These are phyloP conservation scores for Nelumbo lutea DNA, from an alignment of 164 flowering plant species.

Conservation along the genomic window DNA sequence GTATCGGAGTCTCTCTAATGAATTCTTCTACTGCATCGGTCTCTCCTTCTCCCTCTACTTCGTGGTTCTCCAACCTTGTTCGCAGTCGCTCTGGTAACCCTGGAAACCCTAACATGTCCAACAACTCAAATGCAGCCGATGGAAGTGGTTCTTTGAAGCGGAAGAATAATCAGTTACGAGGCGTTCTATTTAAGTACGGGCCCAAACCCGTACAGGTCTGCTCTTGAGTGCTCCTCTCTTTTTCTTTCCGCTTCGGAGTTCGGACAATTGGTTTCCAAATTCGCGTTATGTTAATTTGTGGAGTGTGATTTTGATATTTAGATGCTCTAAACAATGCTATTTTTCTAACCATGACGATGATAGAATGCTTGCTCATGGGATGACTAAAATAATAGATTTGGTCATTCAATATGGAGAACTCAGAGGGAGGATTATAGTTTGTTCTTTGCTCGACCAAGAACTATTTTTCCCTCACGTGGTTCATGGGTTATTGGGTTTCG, in stretches of 20 bases:
- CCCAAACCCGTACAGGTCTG: constrained; percentile 32
- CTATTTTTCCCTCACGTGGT: neutral
- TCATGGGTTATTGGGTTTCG: neutral
- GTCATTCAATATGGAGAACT: too few species aligned
- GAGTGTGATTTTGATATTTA: too few species aligned
- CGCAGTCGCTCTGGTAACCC: constrained; percentile 50
- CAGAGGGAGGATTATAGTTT: too few species aligned
- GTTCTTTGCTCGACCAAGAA: neutral
- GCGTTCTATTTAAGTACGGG: constrained; percentile 67
- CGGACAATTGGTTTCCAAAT: too few species aligned
- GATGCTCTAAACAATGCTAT: too few species aligned
- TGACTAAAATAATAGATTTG: too few species aligned
- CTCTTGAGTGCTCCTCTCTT: neutral
- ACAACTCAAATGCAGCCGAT: constrained; percentile 21
- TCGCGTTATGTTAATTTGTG: too few species aligned
- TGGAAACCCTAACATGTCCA: constrained; percentile 27
- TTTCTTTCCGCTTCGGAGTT: too few species aligned
- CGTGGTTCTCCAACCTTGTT: constrained; percentile 82
- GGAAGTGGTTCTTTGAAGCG: constrained; percentile 33
- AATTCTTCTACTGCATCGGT: constrained; percentile 14
- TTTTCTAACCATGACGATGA: too few species aligned
- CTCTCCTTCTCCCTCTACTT: constrained; percentile 11
- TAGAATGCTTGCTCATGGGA: too few species aligned
- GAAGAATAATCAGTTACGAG: constrained; percentile 51
- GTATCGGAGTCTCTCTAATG: constrained; percentile 19